phyloP scores from a whole-genome alignment of 495 filamentous ascomycete species.

The Friedmanniomyces simplex region DNA sequence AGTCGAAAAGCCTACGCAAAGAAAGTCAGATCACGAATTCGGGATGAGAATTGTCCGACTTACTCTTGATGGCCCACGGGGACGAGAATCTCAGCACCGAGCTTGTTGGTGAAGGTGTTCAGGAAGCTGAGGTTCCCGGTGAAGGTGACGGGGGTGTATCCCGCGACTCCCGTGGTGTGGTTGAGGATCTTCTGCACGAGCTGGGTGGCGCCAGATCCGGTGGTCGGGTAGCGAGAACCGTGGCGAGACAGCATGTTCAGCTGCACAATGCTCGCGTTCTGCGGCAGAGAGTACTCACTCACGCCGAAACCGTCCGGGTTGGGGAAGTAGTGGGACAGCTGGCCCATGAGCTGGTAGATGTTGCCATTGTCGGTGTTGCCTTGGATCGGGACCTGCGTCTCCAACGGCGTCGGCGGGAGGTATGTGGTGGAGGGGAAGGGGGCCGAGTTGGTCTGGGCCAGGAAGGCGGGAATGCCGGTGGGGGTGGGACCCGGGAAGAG shows the following conservation, averaged over 20 bases:
- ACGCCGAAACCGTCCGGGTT: conserved; percentile 22
- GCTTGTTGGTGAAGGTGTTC: conserved; percentile 42
- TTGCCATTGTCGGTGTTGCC: conserved; percentile 39
- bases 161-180: conserved; percentile 14
- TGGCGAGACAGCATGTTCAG: conserved; percentile 22
- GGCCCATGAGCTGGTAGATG: conserved; percentile 48
- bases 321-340: conserved; percentile 37
- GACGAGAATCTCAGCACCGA: conserved; percentile 42
- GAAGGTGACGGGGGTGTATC: conserved; percentile 30
- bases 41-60: not conserved
- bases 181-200: conserved; percentile 32
- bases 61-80: conserved; percentile 40
- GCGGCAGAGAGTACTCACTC: conserved; percentile 19
- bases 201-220: conserved; percentile 23
- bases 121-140: conserved; percentile 42
- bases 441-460: conserved; percentile 45
- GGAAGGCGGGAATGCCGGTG: conserved; percentile 46
- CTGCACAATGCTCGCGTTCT: conserved; percentile 15
- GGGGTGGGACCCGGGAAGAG: conserved; percentile 41
- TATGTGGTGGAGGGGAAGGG: conserved; percentile 42
- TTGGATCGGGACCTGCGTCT: conserved; percentile 45
- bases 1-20: conserved; percentile 35
- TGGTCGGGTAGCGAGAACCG: conserved; percentile 22
- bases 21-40: not conserved
- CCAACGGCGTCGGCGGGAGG: conserved; percentile 46